Conservation (phyloP, 2,329 filamentous ascomycete genomes). For the Ascocoryne sarcoides region DNA sequence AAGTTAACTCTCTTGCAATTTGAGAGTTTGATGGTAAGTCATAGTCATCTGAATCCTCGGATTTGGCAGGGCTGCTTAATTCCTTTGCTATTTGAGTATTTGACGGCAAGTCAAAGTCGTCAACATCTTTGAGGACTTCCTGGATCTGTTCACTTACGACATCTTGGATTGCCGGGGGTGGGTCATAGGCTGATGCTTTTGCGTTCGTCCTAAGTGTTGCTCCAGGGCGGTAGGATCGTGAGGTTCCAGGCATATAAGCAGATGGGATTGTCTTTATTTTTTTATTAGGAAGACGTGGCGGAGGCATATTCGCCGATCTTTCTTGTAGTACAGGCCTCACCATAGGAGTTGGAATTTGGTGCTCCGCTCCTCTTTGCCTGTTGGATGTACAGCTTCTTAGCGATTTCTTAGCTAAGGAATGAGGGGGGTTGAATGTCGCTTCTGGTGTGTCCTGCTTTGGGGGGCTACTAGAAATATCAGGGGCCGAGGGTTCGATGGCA, state of each 20-base stretch:
- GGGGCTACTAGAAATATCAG: neutral
- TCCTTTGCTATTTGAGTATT: conserved; percentile 18
- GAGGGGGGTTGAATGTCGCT: neutral
- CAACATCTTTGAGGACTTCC: conserved; percentile 38
- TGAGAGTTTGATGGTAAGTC: conserved; percentile 21
- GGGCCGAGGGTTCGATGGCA: neutral
- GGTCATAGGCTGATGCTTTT: too few relatives aligned
- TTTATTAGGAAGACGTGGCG: conserved; percentile 11
- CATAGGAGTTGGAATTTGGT: neutral
- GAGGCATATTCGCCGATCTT: conserved; percentile 17
- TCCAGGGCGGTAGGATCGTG: too few relatives aligned
- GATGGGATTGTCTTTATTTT: conserved; percentile 45
- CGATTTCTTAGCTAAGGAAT: neutral
- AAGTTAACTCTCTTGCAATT: conserved; percentile 17
- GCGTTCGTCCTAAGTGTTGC: too few relatives aligned
- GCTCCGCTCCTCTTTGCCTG: neutral
- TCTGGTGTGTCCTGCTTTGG: neutral
- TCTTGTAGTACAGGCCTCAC: conserved; percentile 5
- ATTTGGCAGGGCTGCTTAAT: conserved; percentile 8
- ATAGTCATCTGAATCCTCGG: conserved; percentile 28
- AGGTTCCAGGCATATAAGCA: too few relatives aligned
- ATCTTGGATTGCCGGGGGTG: too few relatives aligned
- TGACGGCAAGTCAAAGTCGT: conserved; percentile 21
- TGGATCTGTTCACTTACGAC: neutral
- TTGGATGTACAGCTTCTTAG: neutral